phyloP scores from a whole-genome alignment of 176 grass and related monocot genomes.

The Otatea glauca region DNA sequence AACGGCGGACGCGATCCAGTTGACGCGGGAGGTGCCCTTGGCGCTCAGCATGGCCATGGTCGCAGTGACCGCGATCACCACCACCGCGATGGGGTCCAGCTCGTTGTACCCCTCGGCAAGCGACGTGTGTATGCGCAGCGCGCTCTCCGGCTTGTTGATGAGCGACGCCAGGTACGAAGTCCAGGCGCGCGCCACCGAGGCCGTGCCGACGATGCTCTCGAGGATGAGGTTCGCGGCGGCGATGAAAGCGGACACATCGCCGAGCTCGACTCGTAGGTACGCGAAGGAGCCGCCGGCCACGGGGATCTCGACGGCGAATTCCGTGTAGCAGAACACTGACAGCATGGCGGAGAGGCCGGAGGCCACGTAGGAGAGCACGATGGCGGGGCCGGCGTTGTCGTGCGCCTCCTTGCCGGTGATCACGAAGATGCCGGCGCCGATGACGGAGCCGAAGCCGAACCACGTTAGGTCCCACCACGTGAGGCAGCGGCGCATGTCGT shows the following conservation, averaged over 20 bases:
- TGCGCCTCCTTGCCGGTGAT: conserved; percentile 82
- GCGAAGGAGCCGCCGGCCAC: conserved; percentile 81
- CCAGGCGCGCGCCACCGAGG: conserved; percentile 75
- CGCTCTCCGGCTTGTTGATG: conserved; percentile 54
- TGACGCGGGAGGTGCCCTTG: conserved; percentile 75
- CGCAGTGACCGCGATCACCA: conserved; percentile 60
- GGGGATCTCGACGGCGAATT: conserved; percentile 94
- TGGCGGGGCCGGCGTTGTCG: conserved; percentile 84
- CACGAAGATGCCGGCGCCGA: conserved; percentile 94
- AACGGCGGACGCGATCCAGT: conserved; percentile 76
- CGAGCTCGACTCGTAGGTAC: conserved; percentile 90
- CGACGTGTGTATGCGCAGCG: conserved; percentile 61
- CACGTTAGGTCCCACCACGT: conserved; percentile 98
- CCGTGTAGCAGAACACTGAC: conserved; percentile 95
- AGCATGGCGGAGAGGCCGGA: conserved; percentile 90
- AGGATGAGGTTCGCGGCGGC: conserved; percentile 85
- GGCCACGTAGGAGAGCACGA: conserved; percentile 79
- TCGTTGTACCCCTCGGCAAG: conserved; percentile 59
- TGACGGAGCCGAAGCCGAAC: conserved; percentile 91
- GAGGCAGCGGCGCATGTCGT: conserved; percentile 89
- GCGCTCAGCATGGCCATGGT: conserved; percentile 69
- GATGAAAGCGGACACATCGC: conserved; percentile 86
- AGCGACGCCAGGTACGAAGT: conserved; percentile 84
- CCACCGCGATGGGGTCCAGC: conserved; percentile 77
- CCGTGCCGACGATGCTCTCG: conserved; percentile 79